Evolutionary conservation across 352 stramenopile species (phyloP), one percentile per base, ranked within the genome.

Genomic region (Globisporangium emineosum): DNA sequence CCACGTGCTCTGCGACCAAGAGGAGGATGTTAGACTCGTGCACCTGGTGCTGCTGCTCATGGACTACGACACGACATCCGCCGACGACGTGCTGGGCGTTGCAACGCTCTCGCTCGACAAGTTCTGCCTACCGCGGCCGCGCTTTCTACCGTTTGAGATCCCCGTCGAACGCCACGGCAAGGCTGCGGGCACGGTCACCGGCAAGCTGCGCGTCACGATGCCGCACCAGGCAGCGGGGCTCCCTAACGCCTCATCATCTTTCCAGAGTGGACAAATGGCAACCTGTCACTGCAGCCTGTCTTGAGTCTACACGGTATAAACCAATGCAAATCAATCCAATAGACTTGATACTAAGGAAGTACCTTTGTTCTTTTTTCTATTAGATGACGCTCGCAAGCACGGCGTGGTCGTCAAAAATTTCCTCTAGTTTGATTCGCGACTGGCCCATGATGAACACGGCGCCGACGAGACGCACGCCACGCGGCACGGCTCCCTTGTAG

Each of bases 401-500:
- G 50, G 70, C 64, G 62, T 91, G 76, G 53, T 83, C 77, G 30
- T 90, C 80, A 63, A 93, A 90, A 47, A 83, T 32, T 60, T 88
- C 75, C 66, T 94, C 86, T 9, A 94, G 72, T 53, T 73, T 67
- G 57, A 88, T 81, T 51, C 85, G 84, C 52, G 84, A 76, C 62
- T 91, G 79, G 35, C 83, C 82, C 37, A 94, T 67, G 66, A 94
- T 93, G 60, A 94, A 93, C 13, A 94, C 86, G 13, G 86, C 86
- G 23, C 86, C 86, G 29, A 94, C 71, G 27, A 94, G 70, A n/a
- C 86, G 86, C n/a, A 77, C 79, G 62, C 86, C 86, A 65, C 86
- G 84, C 6, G 84, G 83, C 33, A 92, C 69, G 15, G 87, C 76
- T 13, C 86, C 86, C 27, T 83, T 79, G 70, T 94, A 94, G 60